phyloP scores from a whole-genome alignment of 75 land plant genomes.

The Cryptomeria japonica region DNA sequence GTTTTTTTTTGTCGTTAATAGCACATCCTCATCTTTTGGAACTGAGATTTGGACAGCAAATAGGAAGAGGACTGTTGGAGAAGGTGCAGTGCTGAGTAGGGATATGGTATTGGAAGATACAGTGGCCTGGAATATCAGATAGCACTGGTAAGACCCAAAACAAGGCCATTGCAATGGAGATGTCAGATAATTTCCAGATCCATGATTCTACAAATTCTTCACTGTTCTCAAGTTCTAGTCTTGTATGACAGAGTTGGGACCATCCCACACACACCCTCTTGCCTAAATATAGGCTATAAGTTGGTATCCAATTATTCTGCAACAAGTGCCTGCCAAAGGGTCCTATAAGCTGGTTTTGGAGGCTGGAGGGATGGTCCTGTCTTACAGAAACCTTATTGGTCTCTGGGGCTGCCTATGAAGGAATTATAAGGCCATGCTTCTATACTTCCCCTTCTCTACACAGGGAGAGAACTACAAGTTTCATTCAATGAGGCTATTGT shows the following conservation, averaged over 20 bases:
- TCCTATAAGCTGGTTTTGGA: constrained; percentile 23
- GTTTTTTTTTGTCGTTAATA: background rate
- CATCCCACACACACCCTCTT: constrained; percentile 20
- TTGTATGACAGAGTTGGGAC: constrained; percentile 25
- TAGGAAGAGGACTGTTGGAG: constrained; percentile 13
- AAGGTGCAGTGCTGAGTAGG: constrained; percentile 15
- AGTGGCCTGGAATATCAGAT: constrained; percentile 21
- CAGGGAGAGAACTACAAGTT: background rate
- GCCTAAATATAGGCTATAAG: background rate
- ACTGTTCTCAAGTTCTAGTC: background rate
- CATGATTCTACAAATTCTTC: constrained; percentile 9
- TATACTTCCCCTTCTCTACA: background rate
- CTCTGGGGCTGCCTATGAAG: background rate
- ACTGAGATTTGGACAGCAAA: constrained; percentile 30
- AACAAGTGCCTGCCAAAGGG: background rate
- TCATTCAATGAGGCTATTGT: background rate
- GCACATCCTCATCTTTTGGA: background rate
- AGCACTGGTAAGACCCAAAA: constrained; percentile 2
- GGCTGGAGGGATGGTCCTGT: constrained; percentile 15
- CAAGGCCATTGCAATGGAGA: background rate
- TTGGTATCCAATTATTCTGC: constrained; percentile 2
- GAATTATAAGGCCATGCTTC: constrained; percentile 15
- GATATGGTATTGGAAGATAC: constrained; percentile 17
- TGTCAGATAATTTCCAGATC: constrained; percentile 15
- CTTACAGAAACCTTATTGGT: constrained; percentile 16